phyloP scores from a whole-genome alignment of 1,284 basidiomycete genomes.

The Puccinia sorghi region DNA sequence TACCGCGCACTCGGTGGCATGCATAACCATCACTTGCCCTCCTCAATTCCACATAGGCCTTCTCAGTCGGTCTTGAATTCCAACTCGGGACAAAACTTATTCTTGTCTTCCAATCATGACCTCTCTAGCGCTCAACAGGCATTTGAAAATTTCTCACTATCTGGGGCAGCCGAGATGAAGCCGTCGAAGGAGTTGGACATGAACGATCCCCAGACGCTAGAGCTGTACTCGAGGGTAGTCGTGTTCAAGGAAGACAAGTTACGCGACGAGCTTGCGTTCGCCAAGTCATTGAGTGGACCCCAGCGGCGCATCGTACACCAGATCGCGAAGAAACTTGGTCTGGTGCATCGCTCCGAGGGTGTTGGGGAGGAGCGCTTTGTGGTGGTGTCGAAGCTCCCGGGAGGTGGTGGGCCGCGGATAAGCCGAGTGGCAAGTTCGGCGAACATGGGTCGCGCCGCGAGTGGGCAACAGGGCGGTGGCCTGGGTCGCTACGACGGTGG shows the following conservation, averaged over 20 bases:
- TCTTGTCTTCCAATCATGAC: conserved; percentile 6
- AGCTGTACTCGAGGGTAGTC: conserved; percentile 94
- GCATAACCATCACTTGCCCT: conserved; percentile 8
- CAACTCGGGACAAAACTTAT: background rate
- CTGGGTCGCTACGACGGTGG: background rate
- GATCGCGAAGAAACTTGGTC: conserved; percentile 90
- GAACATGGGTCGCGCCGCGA: conserved; percentile 5
- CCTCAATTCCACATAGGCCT: background rate
- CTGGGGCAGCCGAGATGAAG: conserved; percentile 57
- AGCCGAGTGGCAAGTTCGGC: conserved; percentile 28
- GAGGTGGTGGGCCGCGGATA: background rate
- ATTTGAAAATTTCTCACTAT: conserved; percentile 65
- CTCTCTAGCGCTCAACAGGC: conserved; percentile 56
- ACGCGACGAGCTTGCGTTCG: conserved; percentile 96
- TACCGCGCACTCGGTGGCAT: background rate
- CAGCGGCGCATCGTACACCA: conserved; percentile 92
- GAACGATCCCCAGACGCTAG: conserved; percentile 90
- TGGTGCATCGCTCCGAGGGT: conserved; percentile 90
- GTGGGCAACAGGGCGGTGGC: background rate
- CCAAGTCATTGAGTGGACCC: conserved; percentile 75
- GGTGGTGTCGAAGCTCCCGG: conserved; percentile 71
- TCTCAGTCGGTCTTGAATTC: conserved; percentile 26
- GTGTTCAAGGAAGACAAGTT: conserved; percentile 98
- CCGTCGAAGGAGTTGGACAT: conserved; percentile 76
- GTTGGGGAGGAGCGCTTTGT: conserved; percentile 90